These are phyloP conservation scores for Favolaschia claudopus DNA, from an alignment of 768 basidiomycete genomes.

Conservation along the genomic window DNA sequence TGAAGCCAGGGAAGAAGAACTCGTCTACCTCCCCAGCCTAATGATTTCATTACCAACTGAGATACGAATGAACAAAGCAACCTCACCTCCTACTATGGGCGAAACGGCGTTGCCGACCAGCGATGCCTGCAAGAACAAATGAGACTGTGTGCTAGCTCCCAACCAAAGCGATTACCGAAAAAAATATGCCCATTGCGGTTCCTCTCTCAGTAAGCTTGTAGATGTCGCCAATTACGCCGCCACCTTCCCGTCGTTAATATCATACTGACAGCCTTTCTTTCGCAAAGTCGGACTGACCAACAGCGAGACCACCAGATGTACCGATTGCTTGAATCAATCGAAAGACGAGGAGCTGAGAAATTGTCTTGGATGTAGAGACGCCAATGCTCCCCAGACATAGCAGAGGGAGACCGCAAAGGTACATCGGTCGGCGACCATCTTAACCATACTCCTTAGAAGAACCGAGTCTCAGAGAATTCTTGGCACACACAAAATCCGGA, in stretches of 20 bases:
- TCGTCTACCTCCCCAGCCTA: constrained; percentile 27
- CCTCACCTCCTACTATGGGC: constrained; percentile 47
- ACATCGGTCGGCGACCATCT: constrained; percentile 62
- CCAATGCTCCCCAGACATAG: constrained; percentile 58
- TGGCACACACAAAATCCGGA: constrained; percentile 52
- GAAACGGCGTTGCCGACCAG: constrained; percentile 53
- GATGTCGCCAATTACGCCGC: constrained; percentile 57
- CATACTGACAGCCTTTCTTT: constrained; percentile 2
- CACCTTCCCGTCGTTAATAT: constrained; percentile 50
- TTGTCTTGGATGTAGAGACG: constrained; percentile 45
- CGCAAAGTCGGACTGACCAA: constrained; percentile 4
- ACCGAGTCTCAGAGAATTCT: background rate
- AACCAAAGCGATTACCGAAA: constrained; percentile 47
- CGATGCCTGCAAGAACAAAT: constrained; percentile 46
- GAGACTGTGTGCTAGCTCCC: background rate
- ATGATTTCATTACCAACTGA: background rate
- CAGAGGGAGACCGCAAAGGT: constrained; percentile 58
- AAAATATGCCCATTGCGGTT: constrained; percentile 56
- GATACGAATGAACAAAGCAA: background rate
- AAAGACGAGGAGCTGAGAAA: constrained; percentile 53
- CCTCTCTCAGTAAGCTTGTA: constrained; percentile 58
- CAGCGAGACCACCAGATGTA: constrained; percentile 44
- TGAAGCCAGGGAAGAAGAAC: background rate
- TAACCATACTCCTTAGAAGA: background rate
- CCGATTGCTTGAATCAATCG: constrained; percentile 66